Conservation (phyloP, 75 land plant genomes). For the Chamaecyparis obtusa region DNA sequence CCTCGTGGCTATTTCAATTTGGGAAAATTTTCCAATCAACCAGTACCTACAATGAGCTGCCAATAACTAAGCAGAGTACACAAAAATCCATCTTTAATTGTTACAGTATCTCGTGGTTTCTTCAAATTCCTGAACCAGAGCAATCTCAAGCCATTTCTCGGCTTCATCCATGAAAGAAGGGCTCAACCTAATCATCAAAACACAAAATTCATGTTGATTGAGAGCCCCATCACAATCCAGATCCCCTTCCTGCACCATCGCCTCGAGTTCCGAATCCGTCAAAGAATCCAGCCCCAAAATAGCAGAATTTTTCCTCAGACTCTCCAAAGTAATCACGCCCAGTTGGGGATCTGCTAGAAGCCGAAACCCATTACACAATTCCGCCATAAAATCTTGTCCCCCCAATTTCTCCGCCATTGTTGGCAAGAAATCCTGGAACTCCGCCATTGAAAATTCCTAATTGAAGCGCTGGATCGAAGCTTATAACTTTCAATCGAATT, state of each 20-base stretch:
- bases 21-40: too few relatives aligned
- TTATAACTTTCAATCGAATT: too few relatives aligned
- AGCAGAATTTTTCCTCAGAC: conserved; percentile 14
- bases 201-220: conserved; percentile 56
- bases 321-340: conserved; percentile 48
- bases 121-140: background rate
- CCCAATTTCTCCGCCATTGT: conserved; percentile 71
- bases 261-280: conserved; percentile 49
- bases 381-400: conserved; percentile 59
- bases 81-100: too few relatives aligned
- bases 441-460: background rate
- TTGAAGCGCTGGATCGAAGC: too few relatives aligned
- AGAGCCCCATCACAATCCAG: conserved; percentile 59
- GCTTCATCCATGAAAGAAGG: conserved; percentile 28
- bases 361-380: conserved; percentile 69
- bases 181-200: conserved; percentile 36
- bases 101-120: background rate
- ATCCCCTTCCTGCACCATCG: conserved; percentile 65
- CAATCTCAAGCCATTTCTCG: conserved; percentile 18
- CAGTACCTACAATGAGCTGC: too few relatives aligned
- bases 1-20: too few relatives aligned
- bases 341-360: conserved; percentile 42
- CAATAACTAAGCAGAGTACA: background rate
- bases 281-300: conserved; percentile 46
- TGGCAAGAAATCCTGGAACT: conserved; percentile 65